Base-by-base conservation (phyloP, 768 basidiomycete species). In the Suillus spraguei region DNA sequence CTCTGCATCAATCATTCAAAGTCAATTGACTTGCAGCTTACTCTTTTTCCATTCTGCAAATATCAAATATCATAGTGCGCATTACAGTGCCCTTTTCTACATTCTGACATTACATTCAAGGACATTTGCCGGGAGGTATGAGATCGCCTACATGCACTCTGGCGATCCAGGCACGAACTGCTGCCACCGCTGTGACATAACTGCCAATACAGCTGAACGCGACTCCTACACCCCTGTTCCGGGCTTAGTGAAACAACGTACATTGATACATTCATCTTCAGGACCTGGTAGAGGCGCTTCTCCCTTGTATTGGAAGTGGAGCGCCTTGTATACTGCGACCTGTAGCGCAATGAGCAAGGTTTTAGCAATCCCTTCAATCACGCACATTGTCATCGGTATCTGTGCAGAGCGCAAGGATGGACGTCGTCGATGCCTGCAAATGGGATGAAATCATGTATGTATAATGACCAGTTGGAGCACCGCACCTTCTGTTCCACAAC, bases 301-400 rank as follows among this genome's bases (percentile, higher is more conserved):
- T 52, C 50, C 28, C 4, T 52, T 52, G 28, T 52, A 52, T 52
- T 52, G 16, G 8, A 52, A 52, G 4, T 52, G 28, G 17, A 52
- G 50, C 14, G 49, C 50, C 50, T 52, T 52, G 50, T 52, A 52
- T 52, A 52, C 50, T 4, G 50, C 50, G 17, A 52, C 50, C 28
- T 52, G 28, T 32, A 28, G 16, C 9, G 50, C 50, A 16, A 52
- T 52, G 28, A 52, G 50, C 8, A 20, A 52, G 17, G 32, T 32
- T 20, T 17, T 3, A 17, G 16, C 5, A 5, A 32, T 8, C 28
- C 24, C 28, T 50, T 9, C 8, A 10, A 52, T 32, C 28, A 52
- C 50, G 16, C 17, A 52, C 50, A 10, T 52, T 32, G 8, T 5
- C 28, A 32, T 52, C 50, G 8, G 50, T 32, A 52, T 52, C 50